Percentiles rank a stretch among this genome's conserved stretches.
phyloP scores from a whole-genome alignment of 306 rosid genomes.

The Cucurbita pepo region DNA sequence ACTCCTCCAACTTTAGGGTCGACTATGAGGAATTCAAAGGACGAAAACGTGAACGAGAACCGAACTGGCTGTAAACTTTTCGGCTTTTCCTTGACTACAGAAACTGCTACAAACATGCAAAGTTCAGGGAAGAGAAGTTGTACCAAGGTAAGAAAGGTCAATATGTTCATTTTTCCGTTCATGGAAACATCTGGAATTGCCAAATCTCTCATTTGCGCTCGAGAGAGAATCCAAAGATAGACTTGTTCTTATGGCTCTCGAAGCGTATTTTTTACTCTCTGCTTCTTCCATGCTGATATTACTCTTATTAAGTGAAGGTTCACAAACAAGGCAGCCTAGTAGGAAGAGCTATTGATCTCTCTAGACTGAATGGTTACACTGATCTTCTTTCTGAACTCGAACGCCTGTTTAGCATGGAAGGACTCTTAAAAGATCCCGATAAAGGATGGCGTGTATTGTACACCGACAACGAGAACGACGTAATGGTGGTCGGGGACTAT shows the following conservation, averaged over 20 bases:
- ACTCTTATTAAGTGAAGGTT: slow-evolving; percentile 64
- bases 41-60: slow-evolving; percentile 34
- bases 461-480: slow-evolving; percentile 85
- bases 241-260: too few relatives aligned
- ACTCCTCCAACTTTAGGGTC: slow-evolving; percentile 27
- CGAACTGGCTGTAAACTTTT: slow-evolving; percentile 53
- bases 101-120: slow-evolving; percentile 28
- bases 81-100: slow-evolving; percentile 66
- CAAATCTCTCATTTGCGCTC: too few relatives aligned
- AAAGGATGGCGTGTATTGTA: slow-evolving; percentile 85
- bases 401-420: slow-evolving; percentile 90
- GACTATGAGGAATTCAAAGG: slow-evolving; percentile 35
- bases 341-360: slow-evolving; percentile 94
- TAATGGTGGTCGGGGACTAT: slow-evolving; percentile 96
- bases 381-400: slow-evolving; percentile 75
- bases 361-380: slow-evolving; percentile 56
- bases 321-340: slow-evolving; percentile 99
- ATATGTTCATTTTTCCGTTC: too few relatives aligned
- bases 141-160: slow-evolving; percentile 58
- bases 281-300: slow-evolving; percentile 36
- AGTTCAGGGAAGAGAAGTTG: slow-evolving; percentile 67
- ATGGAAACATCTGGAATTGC: too few relatives aligned
- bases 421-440: slow-evolving; percentile 58
- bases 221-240: too few relatives aligned
- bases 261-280: slow-evolving; percentile 7